Evolutionary conservation across 306 rosid genomes (phyloP).

Genomic region (Pyrus bretschneideri): DNA sequence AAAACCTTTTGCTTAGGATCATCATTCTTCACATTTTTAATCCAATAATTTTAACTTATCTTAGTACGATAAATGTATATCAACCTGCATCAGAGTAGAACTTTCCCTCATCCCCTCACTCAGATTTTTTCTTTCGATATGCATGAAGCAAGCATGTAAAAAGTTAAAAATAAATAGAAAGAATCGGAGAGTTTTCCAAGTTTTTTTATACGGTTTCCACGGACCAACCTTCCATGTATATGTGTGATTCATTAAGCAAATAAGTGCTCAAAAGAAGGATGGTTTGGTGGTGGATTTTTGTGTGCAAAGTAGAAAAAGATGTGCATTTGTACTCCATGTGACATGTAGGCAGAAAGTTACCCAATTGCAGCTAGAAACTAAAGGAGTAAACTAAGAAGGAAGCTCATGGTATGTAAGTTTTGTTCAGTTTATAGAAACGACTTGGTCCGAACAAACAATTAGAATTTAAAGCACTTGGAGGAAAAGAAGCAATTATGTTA

Average conservation of each 20-base stretch:
- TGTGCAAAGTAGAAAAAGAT: constrained; percentile 29
- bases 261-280: constrained; percentile 24
- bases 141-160: background rate
- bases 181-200: constrained; percentile 21
- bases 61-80: background rate
- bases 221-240: constrained; percentile 27
- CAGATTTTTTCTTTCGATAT: background rate
- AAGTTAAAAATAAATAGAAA: background rate
- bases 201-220: constrained; percentile 29
- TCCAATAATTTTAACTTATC: constrained; percentile 12
- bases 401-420: constrained; percentile 39
- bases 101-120: background rate
- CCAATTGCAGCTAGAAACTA: constrained; percentile 36
- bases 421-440: constrained; percentile 30
- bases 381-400: constrained; percentile 30
- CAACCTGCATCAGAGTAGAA: background rate
- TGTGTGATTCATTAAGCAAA: constrained; percentile 23
- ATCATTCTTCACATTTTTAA: constrained; percentile 38
- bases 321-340: constrained; percentile 52
- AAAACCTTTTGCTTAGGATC: constrained; percentile 30
- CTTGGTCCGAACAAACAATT: constrained; percentile 33
- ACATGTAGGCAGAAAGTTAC: constrained; percentile 32
- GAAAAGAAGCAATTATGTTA: constrained; percentile 36
- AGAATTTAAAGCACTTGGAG: constrained; percentile 46
- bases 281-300: constrained; percentile 23